Evolutionary conservation across 2,329 filamentous ascomycete species (phyloP).

Genomic region (Thermothelomyces thermophilus): DNA sequence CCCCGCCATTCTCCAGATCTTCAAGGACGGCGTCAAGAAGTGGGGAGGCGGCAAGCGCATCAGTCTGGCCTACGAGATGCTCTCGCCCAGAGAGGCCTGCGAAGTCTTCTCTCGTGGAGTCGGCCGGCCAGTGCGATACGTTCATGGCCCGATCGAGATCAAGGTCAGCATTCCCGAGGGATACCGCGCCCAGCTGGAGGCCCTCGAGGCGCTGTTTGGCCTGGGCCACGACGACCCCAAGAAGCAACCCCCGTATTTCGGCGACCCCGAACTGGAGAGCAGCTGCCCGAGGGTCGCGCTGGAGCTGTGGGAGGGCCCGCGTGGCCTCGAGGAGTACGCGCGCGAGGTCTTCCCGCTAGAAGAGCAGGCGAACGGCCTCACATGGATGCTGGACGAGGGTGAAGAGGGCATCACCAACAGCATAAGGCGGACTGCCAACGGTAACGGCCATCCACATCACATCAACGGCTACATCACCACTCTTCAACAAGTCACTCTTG

Average conservation of each 20-base stretch:
- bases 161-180: conserved; percentile 80
- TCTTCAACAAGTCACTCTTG: conserved; percentile 27
- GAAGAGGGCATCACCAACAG: conserved; percentile 30
- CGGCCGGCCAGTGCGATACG: conserved; percentile 70
- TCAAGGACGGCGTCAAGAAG: conserved; percentile 83
- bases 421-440: conserved; percentile 24
- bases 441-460: conserved; percentile 9
- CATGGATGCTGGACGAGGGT: conserved; percentile 72
- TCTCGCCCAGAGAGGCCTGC: conserved; percentile 79
- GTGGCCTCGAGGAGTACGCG: conserved; percentile 90
- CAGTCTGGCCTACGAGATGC: conserved; percentile 81
- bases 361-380: conserved; percentile 86
- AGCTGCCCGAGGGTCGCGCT: conserved; percentile 69
- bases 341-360: conserved; percentile 90
- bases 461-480: conserved; percentile 30
- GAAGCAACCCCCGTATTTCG: conserved; percentile 59
- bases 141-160: conserved; percentile 71
- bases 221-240: conserved; percentile 43
- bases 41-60: conserved; percentile 72
- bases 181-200: conserved; percentile 81
- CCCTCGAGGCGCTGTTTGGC: conserved; percentile 53
- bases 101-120: conserved; percentile 72
- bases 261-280: conserved; percentile 48
- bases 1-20: conserved; percentile 83
- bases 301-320: conserved; percentile 83